These are phyloP conservation scores for Coelastrella sp. DNA, from an alignment of 139 green algal species.

Conservation along the genomic window DNA sequence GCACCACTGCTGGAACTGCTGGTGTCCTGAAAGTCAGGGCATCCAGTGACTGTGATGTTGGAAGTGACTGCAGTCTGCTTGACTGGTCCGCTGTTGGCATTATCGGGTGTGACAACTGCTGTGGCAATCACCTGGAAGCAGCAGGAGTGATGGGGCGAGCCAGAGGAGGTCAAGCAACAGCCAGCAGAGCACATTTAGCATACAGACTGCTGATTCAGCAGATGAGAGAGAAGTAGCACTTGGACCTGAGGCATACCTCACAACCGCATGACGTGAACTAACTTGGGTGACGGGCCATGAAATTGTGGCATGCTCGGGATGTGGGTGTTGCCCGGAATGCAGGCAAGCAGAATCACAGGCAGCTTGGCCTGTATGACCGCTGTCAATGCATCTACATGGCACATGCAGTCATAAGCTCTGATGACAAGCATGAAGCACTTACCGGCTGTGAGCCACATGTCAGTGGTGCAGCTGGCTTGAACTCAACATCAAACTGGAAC, in stretches of 20 bases:
- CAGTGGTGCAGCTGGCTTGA: not conserved
- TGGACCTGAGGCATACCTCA: no score
- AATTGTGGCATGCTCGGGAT: no score
- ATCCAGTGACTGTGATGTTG: not conserved
- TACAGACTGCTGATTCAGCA: no score
- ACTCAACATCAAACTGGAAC: conserved; percentile 8
- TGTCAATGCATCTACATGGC: no score
- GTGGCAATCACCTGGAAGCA: not conserved
- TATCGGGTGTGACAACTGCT: not conserved
- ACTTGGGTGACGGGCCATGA: no score
- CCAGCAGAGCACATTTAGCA: not conserved
- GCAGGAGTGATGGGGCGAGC: not conserved
- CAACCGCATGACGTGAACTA: no score
- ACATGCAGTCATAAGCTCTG: no score
- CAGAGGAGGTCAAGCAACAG: not conserved
- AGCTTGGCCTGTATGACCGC: no score
- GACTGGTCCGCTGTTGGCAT: not conserved
- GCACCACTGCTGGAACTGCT: no score
- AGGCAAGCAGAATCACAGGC: no score
- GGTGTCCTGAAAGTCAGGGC: not conserved
- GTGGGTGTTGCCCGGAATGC: no score
- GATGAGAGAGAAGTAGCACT: no score
- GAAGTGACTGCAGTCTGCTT: not conserved
- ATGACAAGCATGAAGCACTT: not conserved
- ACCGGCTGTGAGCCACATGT: not conserved